phyloP scores from a whole-genome alignment of 108 stramenopile genomes.

The Parietichytrium sp. region DNA sequence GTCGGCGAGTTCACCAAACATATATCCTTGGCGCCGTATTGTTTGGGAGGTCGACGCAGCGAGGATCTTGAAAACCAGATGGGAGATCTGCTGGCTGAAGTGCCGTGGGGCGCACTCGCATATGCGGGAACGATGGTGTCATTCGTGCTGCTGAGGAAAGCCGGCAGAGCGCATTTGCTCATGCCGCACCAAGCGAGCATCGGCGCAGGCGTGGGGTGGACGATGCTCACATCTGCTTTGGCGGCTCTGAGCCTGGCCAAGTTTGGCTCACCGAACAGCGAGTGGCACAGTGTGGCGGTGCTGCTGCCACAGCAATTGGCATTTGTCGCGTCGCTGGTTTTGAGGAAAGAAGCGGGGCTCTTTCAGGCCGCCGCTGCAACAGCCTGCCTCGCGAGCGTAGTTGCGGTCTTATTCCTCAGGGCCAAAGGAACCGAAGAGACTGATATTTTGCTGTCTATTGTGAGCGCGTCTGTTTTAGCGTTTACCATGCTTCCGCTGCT shows the following conservation, averaged over 20 bases:
- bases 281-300: neutral
- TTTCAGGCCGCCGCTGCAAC: neutral
- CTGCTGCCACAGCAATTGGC: slow-evolving; percentile 9
- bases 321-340: neutral
- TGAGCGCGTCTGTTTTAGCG: neutral
- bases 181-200: slow-evolving; percentile 37
- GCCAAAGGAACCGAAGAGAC: neutral
- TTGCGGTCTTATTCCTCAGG: neutral
- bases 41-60: too few species aligned
- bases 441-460: neutral
- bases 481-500: neutral
- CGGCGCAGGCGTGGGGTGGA: neutral
- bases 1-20: too few species aligned
- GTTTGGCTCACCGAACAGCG: neutral
- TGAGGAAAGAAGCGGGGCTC: neutral
- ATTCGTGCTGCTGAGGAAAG: neutral
- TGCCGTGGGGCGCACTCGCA: neutral
- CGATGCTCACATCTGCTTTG: neutral
- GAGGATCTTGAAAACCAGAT: too few species aligned
- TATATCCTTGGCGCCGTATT: too few species aligned
- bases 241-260: neutral
- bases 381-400: neutral
- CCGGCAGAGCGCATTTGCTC: slow-evolving; percentile 17
- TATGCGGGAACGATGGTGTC: neutral
- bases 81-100: too few species aligned